A percentile compares a stretch with the other conserved stretches of the same genome.
Conservation (phyloP, 495 filamentous ascomycete genomes). For the Lasiosphaeriaceae sp. region DNA sequence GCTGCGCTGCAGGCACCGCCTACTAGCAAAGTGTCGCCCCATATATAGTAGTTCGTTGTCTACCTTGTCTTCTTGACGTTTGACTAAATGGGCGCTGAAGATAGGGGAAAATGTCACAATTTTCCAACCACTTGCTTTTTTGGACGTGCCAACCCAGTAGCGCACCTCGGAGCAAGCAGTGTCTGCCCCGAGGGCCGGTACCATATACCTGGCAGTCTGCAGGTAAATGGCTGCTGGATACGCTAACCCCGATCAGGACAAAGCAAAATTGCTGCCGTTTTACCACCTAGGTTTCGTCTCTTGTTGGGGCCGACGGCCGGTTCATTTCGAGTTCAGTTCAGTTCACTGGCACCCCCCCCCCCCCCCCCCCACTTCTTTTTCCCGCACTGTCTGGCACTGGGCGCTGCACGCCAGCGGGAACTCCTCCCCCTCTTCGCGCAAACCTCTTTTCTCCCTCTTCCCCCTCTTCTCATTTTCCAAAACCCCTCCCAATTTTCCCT, state of each 20-base stretch:
- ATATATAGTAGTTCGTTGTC: too few species aligned
- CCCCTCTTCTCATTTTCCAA: conserved; percentile 27
- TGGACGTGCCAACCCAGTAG: too few species aligned
- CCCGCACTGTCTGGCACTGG: conserved; percentile 9
- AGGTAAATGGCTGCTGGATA: neutral
- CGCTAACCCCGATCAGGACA: conserved; percentile 19
- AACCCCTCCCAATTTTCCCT: conserved; percentile 29
- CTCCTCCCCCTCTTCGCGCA: conserved; percentile 20
- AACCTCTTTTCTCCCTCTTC: conserved; percentile 31
- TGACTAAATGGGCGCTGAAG: neutral
- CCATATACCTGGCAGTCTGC: conserved; percentile 5
- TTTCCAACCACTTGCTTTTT: conserved; percentile 9
- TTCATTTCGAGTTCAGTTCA: neutral
- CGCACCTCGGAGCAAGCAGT: conserved; percentile 5
- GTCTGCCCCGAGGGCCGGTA: conserved; percentile 5
- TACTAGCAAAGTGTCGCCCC: too few species aligned
- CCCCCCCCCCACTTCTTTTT: conserved; percentile 19
- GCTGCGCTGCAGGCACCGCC: neutral
- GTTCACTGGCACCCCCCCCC: conserved; percentile 1
- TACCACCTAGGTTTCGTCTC: conserved; percentile 1
- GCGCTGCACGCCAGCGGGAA: conserved; percentile 7
- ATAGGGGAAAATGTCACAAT: neutral
- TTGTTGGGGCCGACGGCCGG: conserved; percentile 3
- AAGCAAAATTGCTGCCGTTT: conserved; percentile 24
- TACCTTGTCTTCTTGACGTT: too few species aligned